phyloP scores from a whole-genome alignment of 129 eudicot species.

The Pseudognaphalium luteoalbum region DNA sequence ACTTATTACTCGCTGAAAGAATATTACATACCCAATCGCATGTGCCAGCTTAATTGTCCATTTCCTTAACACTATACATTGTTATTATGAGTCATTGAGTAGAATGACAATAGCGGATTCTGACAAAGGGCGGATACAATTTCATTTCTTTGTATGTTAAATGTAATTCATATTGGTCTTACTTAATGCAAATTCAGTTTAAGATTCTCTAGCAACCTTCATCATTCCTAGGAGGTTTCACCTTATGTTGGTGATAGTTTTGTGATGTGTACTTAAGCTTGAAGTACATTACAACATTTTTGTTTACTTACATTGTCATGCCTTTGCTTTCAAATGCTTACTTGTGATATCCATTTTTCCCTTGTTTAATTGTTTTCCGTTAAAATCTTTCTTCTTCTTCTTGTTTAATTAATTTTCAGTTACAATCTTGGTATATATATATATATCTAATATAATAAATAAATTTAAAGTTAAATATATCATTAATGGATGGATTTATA shows the following conservation, averaged over 20 bases:
- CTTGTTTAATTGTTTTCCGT: background rate
- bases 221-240: too few relatives aligned
- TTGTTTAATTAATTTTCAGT: background rate
- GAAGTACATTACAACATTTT: too few relatives aligned
- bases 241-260: too few relatives aligned
- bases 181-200: background rate
- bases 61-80: conserved; percentile 8
- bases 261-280: too few relatives aligned
- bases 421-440: too few relatives aligned
- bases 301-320: too few relatives aligned
- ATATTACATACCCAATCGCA: conserved; percentile 53
- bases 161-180: background rate
- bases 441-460: too few relatives aligned
- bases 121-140: background rate
- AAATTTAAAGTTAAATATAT: too few relatives aligned
- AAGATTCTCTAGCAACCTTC: background rate
- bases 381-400: too few relatives aligned
- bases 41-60: conserved; percentile 37
- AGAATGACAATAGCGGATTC: conserved; percentile 7
- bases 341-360: too few relatives aligned
- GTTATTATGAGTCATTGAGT: background rate
- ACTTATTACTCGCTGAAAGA: conserved; percentile 90
- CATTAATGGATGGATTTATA: too few relatives aligned
- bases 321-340: background rate
- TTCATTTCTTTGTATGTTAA: background rate